Base-by-base conservation (phyloP, 352 stramenopile species). In the Phytopythium boreale region DNA sequence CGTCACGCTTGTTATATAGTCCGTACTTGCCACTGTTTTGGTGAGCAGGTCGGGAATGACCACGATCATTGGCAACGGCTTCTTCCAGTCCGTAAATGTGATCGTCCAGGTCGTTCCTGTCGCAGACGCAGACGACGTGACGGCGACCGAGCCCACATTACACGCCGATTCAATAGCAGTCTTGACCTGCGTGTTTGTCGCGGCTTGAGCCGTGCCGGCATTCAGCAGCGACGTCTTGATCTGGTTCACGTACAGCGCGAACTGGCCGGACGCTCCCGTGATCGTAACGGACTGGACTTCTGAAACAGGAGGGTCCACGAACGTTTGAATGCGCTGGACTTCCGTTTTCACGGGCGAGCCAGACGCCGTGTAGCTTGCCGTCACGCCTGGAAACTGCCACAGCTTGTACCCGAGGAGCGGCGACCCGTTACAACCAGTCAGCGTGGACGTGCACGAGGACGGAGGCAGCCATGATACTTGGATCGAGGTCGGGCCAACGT, bases 391-490 rank as follows among this genome's bases (percentile, higher is more conserved):
- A 61, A 98, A 99, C 62, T 97, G 76, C 83, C 97, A 99, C 15
- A 99, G 52, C 50, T 92, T 93, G 80, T 98, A 99, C 0, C 93
- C 95, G 9, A 97, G 90, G 19, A 93, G 46, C 4, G 88, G 84
- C 0, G 85, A 87, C 0, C 87, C 87, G 61, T 87, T 93, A 61
- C 86, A 95, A 0, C 82, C 81, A 26, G 87, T 90, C 10, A 90
- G 67, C 15, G 79, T 91, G 19, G 81, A 89, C 6, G 83, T 93
- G 49, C 87, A 95, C 12, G 74, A 68, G 4, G 59, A 63, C 7
- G 86, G 88, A 1, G 85, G 84, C 0, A 80, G 68, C 88, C 88
- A 96, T 34, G 71, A 71, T 10, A 96, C 60, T 36, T 68, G 80
- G 51, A 96, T 93, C 2, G 82, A 59, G 14, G 74, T 92, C 5